Evolutionary conservation across 495 filamentous ascomycete species (phyloP).

Genomic region (Hypoxylon fragiforme): DNA sequence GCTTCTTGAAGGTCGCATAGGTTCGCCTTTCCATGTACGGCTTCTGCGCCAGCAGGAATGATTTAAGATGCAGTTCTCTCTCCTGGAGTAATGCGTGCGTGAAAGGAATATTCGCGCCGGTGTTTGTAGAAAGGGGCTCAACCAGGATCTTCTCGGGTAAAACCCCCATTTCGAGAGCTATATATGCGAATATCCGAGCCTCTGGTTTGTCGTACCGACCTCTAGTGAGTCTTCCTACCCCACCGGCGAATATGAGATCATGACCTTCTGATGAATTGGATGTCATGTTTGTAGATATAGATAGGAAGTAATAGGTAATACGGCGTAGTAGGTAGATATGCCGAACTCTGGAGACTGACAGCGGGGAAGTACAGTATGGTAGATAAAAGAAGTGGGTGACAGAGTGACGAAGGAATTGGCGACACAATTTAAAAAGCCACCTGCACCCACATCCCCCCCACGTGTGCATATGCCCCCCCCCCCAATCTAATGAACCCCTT

Average conservation of each 20-base stretch:
- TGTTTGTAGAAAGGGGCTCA: constrained; percentile 42
- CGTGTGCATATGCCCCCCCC: too few relatives aligned
- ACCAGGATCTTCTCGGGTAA: constrained; percentile 34
- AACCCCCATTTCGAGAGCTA: constrained; percentile 37
- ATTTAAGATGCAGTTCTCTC: constrained; percentile 18
- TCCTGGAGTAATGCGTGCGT: constrained; percentile 37
- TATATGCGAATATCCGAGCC: constrained; percentile 42
- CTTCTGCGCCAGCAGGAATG: constrained; percentile 43
- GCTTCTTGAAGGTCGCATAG: constrained; percentile 45
- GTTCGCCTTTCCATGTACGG: constrained; percentile 49
- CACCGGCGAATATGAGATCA: constrained; percentile 45
- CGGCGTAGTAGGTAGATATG: too few relatives aligned
- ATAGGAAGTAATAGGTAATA: too few relatives aligned
- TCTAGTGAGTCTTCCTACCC: constrained; percentile 38
- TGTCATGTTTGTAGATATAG: constrained; percentile 46
- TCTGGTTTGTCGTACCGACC: constrained; percentile 39
- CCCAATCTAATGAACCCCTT: constrained; percentile 10
- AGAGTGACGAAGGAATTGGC: too few relatives aligned
- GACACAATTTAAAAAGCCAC: too few relatives aligned
- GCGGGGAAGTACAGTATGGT: too few relatives aligned
- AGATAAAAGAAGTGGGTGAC: too few relatives aligned
- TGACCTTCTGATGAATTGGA: constrained; percentile 41
- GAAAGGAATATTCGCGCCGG: constrained; percentile 47
- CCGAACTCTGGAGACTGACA: too few relatives aligned
- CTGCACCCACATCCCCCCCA: too few relatives aligned